A percentile compares a stretch with the other conserved stretches of the same genome.
Evolutionary conservation across 768 basidiomycete species (phyloP).

Genomic region (Pleurotus sapidus): DNA sequence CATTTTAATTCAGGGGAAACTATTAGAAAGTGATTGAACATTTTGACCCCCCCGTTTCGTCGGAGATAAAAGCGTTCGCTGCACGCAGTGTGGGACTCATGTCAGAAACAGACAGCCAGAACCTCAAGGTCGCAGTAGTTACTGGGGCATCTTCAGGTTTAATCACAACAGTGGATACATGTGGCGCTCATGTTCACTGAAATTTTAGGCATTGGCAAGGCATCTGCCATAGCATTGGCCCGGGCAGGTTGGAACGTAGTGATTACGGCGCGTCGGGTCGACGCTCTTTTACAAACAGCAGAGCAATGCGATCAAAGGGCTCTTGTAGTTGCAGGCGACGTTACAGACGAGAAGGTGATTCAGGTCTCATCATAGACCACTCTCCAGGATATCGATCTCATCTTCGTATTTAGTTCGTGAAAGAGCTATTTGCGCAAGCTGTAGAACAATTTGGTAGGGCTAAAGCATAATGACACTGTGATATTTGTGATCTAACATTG

Average conservation of each 20-base stretch:
- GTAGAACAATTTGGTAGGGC: slow-evolving; percentile 52
- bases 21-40: too few relatives aligned
- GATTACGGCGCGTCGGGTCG: slow-evolving; percentile 59
- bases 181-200: background rate
- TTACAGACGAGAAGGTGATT: slow-evolving; percentile 48
- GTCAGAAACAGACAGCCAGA: too few relatives aligned
- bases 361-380: too few relatives aligned
- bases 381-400: too few relatives aligned
- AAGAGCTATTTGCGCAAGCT: slow-evolving; percentile 51
- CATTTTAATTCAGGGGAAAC: too few relatives aligned
- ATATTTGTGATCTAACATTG: slow-evolving; percentile 2
- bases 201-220: slow-evolving; percentile 56
- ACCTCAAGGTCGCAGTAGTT: slow-evolving; percentile 20
- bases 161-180: slow-evolving; percentile 12
- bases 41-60: too few relatives aligned
- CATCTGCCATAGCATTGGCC: slow-evolving; percentile 66
- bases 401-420: slow-evolving; percentile 39
- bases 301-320: slow-evolving; percentile 19
- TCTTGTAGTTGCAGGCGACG: slow-evolving; percentile 59
- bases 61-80: too few relatives aligned
- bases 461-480: background rate
- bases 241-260: slow-evolving; percentile 67
- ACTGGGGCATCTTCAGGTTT: slow-evolving; percentile 46
- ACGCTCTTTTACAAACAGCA: slow-evolving; percentile 56
- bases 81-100: too few relatives aligned